phyloP scores from a whole-genome alignment of 2,329 filamentous ascomycete species.

The Colletotrichum sp. region DNA sequence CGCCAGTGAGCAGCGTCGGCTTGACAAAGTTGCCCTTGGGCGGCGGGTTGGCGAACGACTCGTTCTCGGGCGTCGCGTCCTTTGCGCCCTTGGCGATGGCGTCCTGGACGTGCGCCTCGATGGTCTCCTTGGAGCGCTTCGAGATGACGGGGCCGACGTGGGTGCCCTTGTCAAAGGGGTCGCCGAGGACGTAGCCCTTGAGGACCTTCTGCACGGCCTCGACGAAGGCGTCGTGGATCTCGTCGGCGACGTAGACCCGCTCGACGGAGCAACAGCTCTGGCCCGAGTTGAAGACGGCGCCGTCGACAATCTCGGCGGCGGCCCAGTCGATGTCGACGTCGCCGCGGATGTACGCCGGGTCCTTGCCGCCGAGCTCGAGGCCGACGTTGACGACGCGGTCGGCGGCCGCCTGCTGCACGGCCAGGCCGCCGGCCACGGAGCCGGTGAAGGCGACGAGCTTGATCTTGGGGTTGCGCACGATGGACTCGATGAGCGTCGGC shows the following conservation, averaged over 20 bases:
- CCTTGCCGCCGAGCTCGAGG: conserved; percentile 92
- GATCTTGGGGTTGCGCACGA: conserved; percentile 79
- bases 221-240: conserved; percentile 83
- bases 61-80: conserved; percentile 83
- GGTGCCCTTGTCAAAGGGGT: conserved; percentile 79
- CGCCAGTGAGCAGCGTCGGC: conserved; percentile 80
- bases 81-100: conserved; percentile 83
- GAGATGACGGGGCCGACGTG: conserved; percentile 91
- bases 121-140: conserved; percentile 75
- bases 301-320: conserved; percentile 93
- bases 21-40: conserved; percentile 86
- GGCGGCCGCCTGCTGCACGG: conserved; percentile 83
- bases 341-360: conserved; percentile 85
- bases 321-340: conserved; percentile 93
- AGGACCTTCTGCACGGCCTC: conserved; percentile 81
- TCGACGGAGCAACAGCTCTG: conserved; percentile 96
- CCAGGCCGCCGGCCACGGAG: conserved; percentile 85
- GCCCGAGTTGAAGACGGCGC: conserved; percentile 97
- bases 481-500: conserved; percentile 74
- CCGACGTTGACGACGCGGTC: conserved; percentile 86
- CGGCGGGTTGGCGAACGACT: conserved; percentile 74
- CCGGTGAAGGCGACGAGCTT: conserved; percentile 91
- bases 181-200: conserved; percentile 83
- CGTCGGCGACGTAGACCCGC: conserved; percentile 87
- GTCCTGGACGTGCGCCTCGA: conserved; percentile 81